Conservation (phyloP, 306 rosid species). For the Cicer judaicum region DNA sequence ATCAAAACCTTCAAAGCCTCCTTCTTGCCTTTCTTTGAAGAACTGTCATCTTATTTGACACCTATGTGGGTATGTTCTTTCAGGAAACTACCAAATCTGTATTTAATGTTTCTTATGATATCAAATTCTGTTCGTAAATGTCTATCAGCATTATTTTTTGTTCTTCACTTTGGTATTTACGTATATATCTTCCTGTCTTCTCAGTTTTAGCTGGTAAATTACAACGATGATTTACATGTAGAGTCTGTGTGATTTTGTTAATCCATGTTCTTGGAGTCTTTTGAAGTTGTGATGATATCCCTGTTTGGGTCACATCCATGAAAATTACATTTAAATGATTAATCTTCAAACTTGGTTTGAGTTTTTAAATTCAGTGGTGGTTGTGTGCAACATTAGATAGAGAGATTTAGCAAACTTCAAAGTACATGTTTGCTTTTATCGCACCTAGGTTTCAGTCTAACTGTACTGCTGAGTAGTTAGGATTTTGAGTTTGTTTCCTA, state of each 20-base stretch:
- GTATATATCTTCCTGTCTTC: not conserved
- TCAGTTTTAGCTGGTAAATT: conserved; percentile 3
- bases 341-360: conserved; percentile 1
- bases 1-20: conserved; percentile 95
- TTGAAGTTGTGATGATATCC: not conserved
- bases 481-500: not conserved
- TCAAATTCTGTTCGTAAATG: not conserved
- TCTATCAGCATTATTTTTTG: not conserved
- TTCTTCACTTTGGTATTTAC: conserved; percentile 14
- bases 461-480: not conserved
- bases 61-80: conserved; percentile 98
- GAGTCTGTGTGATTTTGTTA: not conserved
- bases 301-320: not conserved
- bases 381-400: conserved; percentile 5
- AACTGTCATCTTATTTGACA: conserved; percentile 87
- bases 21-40: conserved; percentile 94
- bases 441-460: not conserved
- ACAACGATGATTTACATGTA: not conserved
- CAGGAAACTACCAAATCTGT: conserved; percentile 8
- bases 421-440: conserved; percentile 4
- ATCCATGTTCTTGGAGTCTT: conserved; percentile 5
- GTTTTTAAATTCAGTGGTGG: not conserved
- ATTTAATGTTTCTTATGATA: not conserved
- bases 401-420: conserved; percentile 8
- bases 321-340: not conserved